Base-by-base conservation (phyloP, 441 rosid species). In the Gossypium gossypioides region DNA sequence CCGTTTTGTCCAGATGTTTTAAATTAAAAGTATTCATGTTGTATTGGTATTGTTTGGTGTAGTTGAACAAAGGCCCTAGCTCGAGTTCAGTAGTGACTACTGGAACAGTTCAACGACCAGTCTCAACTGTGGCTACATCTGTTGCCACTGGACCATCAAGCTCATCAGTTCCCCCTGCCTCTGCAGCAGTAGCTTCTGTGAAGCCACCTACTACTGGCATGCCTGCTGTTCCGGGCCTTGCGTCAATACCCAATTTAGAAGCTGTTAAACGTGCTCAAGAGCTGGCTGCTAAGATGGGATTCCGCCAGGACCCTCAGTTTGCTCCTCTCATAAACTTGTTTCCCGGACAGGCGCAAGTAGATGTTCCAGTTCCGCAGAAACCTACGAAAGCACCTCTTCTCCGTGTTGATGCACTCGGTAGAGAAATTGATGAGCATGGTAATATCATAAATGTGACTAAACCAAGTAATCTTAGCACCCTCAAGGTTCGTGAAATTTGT, bases 371-470 rank as follows among this genome's bases (percentile, higher is more conserved):
- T 71, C 83, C 87, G 12, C 94, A 89, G 84, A 91, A 86, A 83
- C 97, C 99, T 59, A 81, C 88, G 2, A 92, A 84, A 91, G 84
- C 89, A 48, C 99, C 96, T 79, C 94, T 92, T 76, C 90, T 94
- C 71, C 93, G 94, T 9, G 85, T 94, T 57, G 97, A 94, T 82
- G 88, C 97, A 3, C 89, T 84, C 72, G 97, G 97, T 74, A 86
- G 96, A 81, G 99, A 94, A 84, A 87, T 94, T 73, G 97, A 92
- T 76, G 99, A 94, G 78, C 89, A 94, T 60, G 99, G 97, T 69
- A 89, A 94, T 78, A 83, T 94, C 6, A 87, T 95, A 81, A 91
- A 84, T 65, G 76, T 84, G 79, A 72, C 93, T 71, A 95, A 92
- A 76, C 97, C 99, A 62, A 95, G 85, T 86, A 86, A 91, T 80